phyloP scores from a whole-genome alignment of 805 yeast species.

The Starmerella ratchasimensis region DNA sequence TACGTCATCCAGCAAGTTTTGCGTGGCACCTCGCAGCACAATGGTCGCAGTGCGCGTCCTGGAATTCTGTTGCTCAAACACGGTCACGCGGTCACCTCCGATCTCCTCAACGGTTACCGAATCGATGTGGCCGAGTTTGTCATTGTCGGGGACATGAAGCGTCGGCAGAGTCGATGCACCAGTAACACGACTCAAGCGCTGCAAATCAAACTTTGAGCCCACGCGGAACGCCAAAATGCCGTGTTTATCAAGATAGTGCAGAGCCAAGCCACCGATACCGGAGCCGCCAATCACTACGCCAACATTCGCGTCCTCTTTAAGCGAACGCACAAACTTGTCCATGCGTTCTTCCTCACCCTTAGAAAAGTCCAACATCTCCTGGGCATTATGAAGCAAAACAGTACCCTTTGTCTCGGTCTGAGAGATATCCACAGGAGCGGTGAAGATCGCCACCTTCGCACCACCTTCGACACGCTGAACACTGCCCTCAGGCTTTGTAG shows the following conservation, averaged over 20 bases:
- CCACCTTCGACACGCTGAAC: constrained; percentile 45
- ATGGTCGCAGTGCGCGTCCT: constrained; percentile 79
- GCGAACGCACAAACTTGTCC: constrained; percentile 70
- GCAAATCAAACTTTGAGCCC: constrained; percentile 83
- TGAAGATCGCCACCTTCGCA: constrained; percentile 81
- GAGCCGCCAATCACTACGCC: constrained; percentile 89
- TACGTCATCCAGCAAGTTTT: constrained; percentile 80
- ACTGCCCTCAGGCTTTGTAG: constrained; percentile 91
- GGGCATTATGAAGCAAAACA: constrained; percentile 84
- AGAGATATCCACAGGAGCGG: constrained; percentile 88
- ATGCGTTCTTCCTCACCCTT: constrained; percentile 93
- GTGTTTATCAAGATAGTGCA: constrained; percentile 82
- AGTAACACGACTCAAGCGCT: constrained; percentile 89
- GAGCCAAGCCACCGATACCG: constrained; percentile 80
- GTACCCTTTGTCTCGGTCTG: constrained; percentile 98
- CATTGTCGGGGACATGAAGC: constrained; percentile 67
- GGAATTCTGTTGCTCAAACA: constrained; percentile 63
- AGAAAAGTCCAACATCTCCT: constrained; percentile 91
- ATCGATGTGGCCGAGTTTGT: constrained; percentile 82
- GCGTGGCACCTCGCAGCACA: constrained; percentile 91
- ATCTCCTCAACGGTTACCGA: constrained; percentile 82
- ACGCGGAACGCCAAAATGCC: constrained; percentile 75
- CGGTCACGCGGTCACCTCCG: constrained; percentile 94
- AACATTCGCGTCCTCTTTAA: constrained; percentile 63
- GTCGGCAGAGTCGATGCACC: constrained; percentile 97